Percentiles rank a stretch among this genome's conserved stretches.
phyloP scores from a whole-genome alignment of 768 basidiomycete genomes.

The Tulasnella sp. region DNA sequence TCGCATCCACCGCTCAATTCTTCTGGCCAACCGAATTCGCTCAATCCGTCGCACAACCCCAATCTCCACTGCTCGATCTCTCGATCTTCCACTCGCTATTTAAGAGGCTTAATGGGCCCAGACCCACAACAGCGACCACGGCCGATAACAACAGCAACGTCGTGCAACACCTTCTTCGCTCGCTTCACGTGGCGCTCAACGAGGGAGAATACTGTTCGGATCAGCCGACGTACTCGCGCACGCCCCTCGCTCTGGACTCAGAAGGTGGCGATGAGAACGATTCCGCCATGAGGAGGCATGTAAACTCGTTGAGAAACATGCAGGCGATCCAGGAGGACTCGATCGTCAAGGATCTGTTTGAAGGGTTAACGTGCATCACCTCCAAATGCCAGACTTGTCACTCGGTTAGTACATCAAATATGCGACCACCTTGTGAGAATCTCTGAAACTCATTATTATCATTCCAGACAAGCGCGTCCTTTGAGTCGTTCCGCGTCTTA shows the following conservation, averaged over 20 bases:
- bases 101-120: background rate
- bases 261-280: background rate
- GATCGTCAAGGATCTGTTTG: constrained; percentile 10
- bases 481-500: constrained; percentile 4
- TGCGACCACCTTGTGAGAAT: background rate
- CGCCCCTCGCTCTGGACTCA: background rate
- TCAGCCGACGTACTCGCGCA: constrained; percentile 8
- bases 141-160: background rate
- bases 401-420: background rate
- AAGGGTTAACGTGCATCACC: constrained; percentile 1
- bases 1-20: constrained; percentile 6
- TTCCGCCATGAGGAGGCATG: background rate
- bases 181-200: constrained; percentile 13
- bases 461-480: background rate
- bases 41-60: background rate
- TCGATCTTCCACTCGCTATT: constrained; percentile 1
- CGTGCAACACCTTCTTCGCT: constrained; percentile 1
- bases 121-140: background rate
- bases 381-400: background rate
- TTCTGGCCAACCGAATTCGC: constrained; percentile 1
- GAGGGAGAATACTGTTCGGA: constrained; percentile 5
- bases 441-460: background rate
- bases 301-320: constrained; percentile 8
- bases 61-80: background rate
- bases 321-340: constrained; percentile 13